phyloP scores from a whole-genome alignment of 2,329 filamentous ascomycete species.

The Cladosporium sp. region DNA sequence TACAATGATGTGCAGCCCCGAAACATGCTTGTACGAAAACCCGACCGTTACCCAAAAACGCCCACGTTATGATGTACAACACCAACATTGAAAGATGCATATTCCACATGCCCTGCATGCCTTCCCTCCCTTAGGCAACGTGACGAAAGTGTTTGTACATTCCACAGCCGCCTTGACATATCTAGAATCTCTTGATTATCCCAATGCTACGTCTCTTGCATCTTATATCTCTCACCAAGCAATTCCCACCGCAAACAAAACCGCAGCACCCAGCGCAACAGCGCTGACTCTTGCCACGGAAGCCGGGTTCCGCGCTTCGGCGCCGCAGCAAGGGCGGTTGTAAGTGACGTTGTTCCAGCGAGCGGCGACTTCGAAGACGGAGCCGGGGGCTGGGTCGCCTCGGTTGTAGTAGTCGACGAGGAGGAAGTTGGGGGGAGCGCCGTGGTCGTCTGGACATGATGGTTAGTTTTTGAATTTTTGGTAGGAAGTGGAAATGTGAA shows the following conservation, averaged over 20 bases:
- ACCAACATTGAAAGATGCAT: too few species aligned
- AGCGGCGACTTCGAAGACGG: slow-evolving; percentile 72
- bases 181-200: not conserved
- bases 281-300: slow-evolving; percentile 1
- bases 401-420: slow-evolving; percentile 84
- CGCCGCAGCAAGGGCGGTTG: slow-evolving; percentile 54
- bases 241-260: not conserved
- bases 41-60: too few species aligned
- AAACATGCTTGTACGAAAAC: too few species aligned
- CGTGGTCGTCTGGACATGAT: slow-evolving; percentile 1
- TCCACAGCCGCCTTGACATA: too few species aligned
- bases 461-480: not conserved
- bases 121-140: too few species aligned
- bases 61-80: too few species aligned
- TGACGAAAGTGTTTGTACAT: too few species aligned
- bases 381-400: slow-evolving; percentile 59
- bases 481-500: not conserved
- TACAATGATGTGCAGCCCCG: too few species aligned
- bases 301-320: not conserved
- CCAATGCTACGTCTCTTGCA: too few species aligned
- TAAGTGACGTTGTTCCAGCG: slow-evolving; percentile 70
- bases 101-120: too few species aligned
- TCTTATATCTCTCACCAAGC: not conserved
- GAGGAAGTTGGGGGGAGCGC: slow-evolving; percentile 65
- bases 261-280: not conserved